phyloP scores from a whole-genome alignment of 1,284 basidiomycete species.

The Volvariella surrecta region DNA sequence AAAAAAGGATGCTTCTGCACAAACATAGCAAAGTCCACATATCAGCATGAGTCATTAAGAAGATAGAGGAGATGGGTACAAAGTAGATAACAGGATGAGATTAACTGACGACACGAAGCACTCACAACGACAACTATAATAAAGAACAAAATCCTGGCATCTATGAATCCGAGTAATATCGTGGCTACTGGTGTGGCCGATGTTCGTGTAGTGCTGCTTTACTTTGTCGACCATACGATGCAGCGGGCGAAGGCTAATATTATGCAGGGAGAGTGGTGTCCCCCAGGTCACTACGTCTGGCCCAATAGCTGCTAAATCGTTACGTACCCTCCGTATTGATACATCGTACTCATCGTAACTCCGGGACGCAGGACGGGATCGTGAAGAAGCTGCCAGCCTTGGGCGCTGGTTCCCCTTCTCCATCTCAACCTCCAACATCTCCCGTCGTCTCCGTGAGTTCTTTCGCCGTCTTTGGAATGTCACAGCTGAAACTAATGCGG shows the following conservation, averaged over 20 bases:
- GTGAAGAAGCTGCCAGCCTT: no score
- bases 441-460: slow-evolving; percentile 11
- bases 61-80: no score
- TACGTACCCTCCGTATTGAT: background rate
- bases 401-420: slow-evolving; percentile 1
- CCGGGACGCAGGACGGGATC: background rate
- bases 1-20: no score
- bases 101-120: no score
- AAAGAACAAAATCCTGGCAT: no score
- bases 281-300: background rate
- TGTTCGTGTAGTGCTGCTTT: background rate
- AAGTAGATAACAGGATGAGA: no score
- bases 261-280: background rate
- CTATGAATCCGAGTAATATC: no score
- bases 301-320: background rate
- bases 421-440: slow-evolving; percentile 10
- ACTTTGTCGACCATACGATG: background rate
- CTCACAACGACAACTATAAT: no score
- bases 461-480: slow-evolving; percentile 19
- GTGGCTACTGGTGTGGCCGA: no score
- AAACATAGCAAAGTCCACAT: no score
- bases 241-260: background rate
- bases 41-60: no score
- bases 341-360: background rate
- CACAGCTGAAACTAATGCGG: slow-evolving; percentile 17